These are phyloP conservation scores for Piper longum DNA, from an alignment of 164 flowering plant species.

Conservation along the genomic window DNA sequence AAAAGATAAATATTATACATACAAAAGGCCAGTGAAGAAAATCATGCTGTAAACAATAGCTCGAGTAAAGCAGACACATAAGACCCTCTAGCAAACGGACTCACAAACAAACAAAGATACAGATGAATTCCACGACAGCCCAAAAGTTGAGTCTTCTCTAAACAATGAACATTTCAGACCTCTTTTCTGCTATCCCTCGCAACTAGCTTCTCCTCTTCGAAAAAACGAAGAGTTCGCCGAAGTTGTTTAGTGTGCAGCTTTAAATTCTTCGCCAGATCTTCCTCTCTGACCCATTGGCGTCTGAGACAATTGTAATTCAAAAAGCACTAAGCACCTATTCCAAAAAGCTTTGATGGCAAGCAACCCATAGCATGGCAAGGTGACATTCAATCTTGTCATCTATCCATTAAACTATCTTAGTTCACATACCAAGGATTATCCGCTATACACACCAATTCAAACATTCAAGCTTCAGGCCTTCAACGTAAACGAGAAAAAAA, in stretches of 20 bases:
- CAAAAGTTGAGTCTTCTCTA: neutral
- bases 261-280: slow-evolving; percentile 90
- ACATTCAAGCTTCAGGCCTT: no score
- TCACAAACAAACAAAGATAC: no score
- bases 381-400: no score
- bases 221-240: slow-evolving; percentile 63
- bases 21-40: no score
- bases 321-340: neutral
- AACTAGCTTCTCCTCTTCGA: slow-evolving; percentile 85
- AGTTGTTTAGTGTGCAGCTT: slow-evolving; percentile 81
- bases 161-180: slow-evolving; percentile 19
- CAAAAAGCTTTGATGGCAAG: no score
- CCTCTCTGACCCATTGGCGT: slow-evolving; percentile 97
- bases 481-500: no score
- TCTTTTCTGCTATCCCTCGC: slow-evolving; percentile 76
- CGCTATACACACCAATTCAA: no score
- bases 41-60: no score
- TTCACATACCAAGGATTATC: no score
- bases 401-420: no score
- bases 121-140: neutral
- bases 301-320: slow-evolving; percentile 20
- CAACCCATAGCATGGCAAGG: no score
- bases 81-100: neutral
- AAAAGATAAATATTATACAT: no score
- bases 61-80: neutral